Percentiles rank a stretch among this genome's conserved stretches.
These are phyloP conservation scores for Candida pseudoviswanathii DNA, from an alignment of 1,139 yeast species.

Conservation along the genomic window DNA sequence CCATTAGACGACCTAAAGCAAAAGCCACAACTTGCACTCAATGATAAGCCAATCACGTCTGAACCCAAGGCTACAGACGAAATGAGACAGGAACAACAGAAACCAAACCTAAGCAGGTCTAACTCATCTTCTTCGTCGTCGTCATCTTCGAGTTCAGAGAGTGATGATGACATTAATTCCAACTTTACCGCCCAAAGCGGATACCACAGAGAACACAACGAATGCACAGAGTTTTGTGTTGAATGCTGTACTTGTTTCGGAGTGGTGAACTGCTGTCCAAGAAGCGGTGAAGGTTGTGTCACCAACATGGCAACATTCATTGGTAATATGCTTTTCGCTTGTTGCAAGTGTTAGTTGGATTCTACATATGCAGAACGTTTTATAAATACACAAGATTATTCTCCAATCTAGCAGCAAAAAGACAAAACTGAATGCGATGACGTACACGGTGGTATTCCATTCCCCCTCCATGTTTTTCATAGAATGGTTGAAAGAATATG, in stretches of 20 bases:
- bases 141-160: constrained; percentile 1
- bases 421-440: background rate
- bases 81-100: constrained; percentile 14
- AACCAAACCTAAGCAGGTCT: constrained; percentile 3
- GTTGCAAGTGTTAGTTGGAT: constrained; percentile 31
- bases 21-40: constrained; percentile 4
- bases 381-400: background rate
- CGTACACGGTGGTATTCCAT: background rate
- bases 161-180: constrained; percentile 6
- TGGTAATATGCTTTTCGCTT: constrained; percentile 39
- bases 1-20: constrained; percentile 7
- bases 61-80: constrained; percentile 18
- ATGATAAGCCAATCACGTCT: constrained; percentile 13
- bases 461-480: background rate
- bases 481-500: background rate
- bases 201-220: constrained; percentile 37
- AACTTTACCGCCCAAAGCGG: constrained; percentile 28
- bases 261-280: constrained; percentile 46
- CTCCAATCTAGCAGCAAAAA: background rate
- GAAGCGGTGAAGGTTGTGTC: constrained; percentile 44
- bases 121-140: constrained; percentile 4
- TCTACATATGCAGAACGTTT: background rate
- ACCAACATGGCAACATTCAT: constrained; percentile 38
- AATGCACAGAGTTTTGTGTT: constrained; percentile 47
- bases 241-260: constrained; percentile 46